These are phyloP conservation scores for Botrytis sinoallii DNA, from an alignment of 2,329 filamentous ascomycete species.

Conservation along the genomic window DNA sequence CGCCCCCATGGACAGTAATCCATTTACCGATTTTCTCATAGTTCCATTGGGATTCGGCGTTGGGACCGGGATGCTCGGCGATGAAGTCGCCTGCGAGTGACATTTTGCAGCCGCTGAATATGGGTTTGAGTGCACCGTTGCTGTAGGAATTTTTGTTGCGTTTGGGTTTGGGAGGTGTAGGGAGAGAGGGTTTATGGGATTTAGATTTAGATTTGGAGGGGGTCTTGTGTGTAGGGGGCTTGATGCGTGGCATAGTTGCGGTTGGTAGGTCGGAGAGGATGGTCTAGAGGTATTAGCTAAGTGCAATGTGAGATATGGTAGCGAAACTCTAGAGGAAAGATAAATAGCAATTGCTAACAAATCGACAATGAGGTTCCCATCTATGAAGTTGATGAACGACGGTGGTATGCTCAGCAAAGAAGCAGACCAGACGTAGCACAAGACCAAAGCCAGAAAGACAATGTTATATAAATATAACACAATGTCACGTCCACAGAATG, in stretches of 20 bases:
- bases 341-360: background rate
- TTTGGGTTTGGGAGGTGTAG: background rate
- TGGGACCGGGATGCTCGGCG: slow-evolving; percentile 21
- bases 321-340: background rate
- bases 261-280: background rate
- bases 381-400: background rate
- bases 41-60: slow-evolving; percentile 26
- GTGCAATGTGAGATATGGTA: background rate
- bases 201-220: background rate
- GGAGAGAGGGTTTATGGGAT: background rate
- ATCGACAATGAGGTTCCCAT: background rate
- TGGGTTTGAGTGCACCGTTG: slow-evolving; percentile 30
- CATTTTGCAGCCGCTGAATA: slow-evolving; percentile 54
- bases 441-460: background rate
- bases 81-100: slow-evolving; percentile 57
- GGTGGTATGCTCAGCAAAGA: background rate
- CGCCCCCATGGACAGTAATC: slow-evolving; percentile 61
- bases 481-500: background rate
- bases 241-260: background rate
- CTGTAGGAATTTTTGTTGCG: slow-evolving; percentile 9
- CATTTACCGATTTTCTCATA: slow-evolving; percentile 61
- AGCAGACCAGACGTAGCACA: background rate
- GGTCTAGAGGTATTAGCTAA: background rate
- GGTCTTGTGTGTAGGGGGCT: background rate
- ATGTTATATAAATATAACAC: background rate